Evolutionary conservation across 805 yeast genomes (phyloP).

Genomic region (Saturnispora hagleri): DNA sequence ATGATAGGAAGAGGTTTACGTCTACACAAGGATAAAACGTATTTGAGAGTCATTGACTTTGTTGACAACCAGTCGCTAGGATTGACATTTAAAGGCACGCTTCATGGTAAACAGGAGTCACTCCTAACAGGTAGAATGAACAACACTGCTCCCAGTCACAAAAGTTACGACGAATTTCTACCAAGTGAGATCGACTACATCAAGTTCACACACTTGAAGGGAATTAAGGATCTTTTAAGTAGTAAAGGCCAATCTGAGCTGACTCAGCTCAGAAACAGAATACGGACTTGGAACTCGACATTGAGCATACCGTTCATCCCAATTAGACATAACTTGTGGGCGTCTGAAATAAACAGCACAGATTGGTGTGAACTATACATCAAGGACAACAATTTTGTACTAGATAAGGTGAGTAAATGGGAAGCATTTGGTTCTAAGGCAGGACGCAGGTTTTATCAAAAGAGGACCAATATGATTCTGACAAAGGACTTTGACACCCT

Average conservation of each 20-base stretch:
- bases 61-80: constrained; percentile 44
- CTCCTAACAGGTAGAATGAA: constrained; percentile 3
- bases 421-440: not conserved
- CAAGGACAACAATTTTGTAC: not conserved
- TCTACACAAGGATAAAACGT: constrained; percentile 45
- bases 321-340: constrained; percentile 8
- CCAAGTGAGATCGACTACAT: constrained; percentile 21
- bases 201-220: constrained; percentile 24
- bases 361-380: constrained; percentile 12
- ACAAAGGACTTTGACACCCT: constrained; percentile 3
- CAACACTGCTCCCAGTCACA: not conserved
- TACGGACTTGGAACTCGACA: constrained; percentile 6
- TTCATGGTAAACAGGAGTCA: constrained; percentile 16
- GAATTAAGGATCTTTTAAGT: constrained; percentile 19
- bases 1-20: constrained; percentile 91
- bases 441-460: not conserved
- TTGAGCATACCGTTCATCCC: constrained; percentile 9
- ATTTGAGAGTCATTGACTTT: constrained; percentile 71
- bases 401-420: constrained; percentile 4
- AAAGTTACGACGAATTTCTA: constrained; percentile 6
- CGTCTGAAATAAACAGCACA: not conserved
- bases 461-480: not conserved
- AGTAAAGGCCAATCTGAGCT: not conserved
- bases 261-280: not conserved
- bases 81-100: constrained; percentile 18